phyloP scores from a whole-genome alignment of 208 protist genomes.

The Vickermania ingenoplastis region DNA sequence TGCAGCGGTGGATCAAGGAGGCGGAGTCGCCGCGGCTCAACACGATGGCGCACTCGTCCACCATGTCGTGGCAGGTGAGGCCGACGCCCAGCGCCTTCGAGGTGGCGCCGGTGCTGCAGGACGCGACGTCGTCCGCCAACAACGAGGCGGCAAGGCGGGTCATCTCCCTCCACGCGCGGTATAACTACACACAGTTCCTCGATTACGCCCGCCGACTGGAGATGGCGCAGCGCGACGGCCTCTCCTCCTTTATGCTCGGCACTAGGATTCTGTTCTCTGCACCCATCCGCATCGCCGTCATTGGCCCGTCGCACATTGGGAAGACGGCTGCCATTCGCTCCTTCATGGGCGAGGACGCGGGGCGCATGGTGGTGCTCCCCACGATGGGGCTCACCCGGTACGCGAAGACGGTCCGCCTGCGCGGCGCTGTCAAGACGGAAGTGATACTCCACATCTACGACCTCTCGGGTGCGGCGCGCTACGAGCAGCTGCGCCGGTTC shows the following conservation, averaged over 20 bases:
- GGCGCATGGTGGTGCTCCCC: constrained; percentile 11
- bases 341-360: constrained; percentile 25
- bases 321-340: constrained; percentile 46
- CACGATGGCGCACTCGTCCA: not conserved
- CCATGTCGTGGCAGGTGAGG: not conserved
- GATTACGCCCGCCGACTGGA: constrained; percentile 70
- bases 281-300: constrained; percentile 61
- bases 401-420: constrained; percentile 25
- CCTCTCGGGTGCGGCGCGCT: constrained; percentile 50
- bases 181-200: constrained; percentile 86
- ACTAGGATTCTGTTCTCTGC: constrained; percentile 56
- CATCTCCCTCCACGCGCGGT: constrained; percentile 77
- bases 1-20: constrained; percentile 47
- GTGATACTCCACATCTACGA: constrained; percentile 65
- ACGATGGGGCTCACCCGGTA: constrained; percentile 54
- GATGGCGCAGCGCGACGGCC: constrained; percentile 63
- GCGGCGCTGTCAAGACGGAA: constrained; percentile 35
- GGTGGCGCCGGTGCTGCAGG: constrained; percentile 16
- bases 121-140: constrained; percentile 36
- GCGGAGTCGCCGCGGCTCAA: constrained; percentile 22
- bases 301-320: constrained; percentile 59
- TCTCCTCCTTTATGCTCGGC: constrained; percentile 64
- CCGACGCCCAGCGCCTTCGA: constrained; percentile 6
- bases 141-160: constrained; percentile 62
- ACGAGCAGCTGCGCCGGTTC: constrained; percentile 61